Percentiles rank a stretch among this genome's conserved stretches.
phyloP scores from a whole-genome alignment of 2,329 filamentous ascomycete species.

The Lachnellula cervina region DNA sequence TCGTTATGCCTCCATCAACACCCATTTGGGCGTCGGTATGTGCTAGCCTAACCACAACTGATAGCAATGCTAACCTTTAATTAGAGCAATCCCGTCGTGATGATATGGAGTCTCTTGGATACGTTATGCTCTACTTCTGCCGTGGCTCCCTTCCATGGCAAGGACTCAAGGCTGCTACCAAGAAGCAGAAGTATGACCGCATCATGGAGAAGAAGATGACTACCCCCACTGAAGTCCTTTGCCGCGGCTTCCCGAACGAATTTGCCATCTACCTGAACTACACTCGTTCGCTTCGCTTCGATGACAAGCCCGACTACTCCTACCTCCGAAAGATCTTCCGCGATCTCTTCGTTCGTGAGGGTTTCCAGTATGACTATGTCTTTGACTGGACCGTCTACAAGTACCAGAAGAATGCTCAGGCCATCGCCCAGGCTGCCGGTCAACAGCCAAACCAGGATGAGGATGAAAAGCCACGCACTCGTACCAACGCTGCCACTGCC shows the following conservation, averaged over 20 bases:
- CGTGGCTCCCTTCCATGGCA: slow-evolving; percentile 98
- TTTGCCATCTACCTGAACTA: slow-evolving; percentile 99
- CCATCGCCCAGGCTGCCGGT: slow-evolving; percentile 77
- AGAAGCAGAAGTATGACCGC: slow-evolving; percentile 99
- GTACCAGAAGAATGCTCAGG: slow-evolving; percentile 98
- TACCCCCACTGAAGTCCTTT: slow-evolving; percentile 95
- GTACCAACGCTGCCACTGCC: slow-evolving; percentile 60
- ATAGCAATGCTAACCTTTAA: slow-evolving; percentile 26
- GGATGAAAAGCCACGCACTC: slow-evolving; percentile 70
- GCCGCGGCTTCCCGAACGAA: slow-evolving; percentile 98
- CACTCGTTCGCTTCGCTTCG: slow-evolving; percentile 95
- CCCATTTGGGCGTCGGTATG: slow-evolving; percentile 86
- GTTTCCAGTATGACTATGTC: slow-evolving; percentile 99
- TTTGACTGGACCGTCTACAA: slow-evolving; percentile 99
- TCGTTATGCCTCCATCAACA: slow-evolving; percentile 98
- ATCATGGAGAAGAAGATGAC: slow-evolving; percentile 99
- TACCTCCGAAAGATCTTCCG: slow-evolving; percentile 99
- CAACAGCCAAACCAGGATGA: slow-evolving; percentile 62
- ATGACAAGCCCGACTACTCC: slow-evolving; percentile 99
- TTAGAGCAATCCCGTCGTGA: slow-evolving; percentile 96
- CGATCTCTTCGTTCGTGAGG: slow-evolving; percentile 96
- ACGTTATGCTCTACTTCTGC: slow-evolving; percentile 99
- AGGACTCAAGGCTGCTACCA: slow-evolving; percentile 94
- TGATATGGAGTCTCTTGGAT: slow-evolving; percentile 98
- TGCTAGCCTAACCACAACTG: slow-evolving; percentile 22